These are phyloP conservation scores for Torrubiella hemipterigena DNA, from an alignment of 2,329 filamentous ascomycete species.

Conservation along the genomic window DNA sequence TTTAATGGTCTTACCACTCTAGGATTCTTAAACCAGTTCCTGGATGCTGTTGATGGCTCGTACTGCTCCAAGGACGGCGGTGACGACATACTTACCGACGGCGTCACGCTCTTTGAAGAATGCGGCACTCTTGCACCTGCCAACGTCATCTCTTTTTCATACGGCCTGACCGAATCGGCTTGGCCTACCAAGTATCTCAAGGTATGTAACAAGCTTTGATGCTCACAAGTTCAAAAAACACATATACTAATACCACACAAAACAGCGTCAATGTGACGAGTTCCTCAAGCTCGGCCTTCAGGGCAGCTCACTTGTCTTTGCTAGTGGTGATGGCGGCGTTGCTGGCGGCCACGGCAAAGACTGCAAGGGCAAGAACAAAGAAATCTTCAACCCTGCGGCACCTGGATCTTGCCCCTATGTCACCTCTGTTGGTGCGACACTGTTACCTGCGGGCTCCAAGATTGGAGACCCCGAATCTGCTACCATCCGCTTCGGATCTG, in stretches of 20 bases:
- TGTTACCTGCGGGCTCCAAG: slow-evolving; percentile 25
- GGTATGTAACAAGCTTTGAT: neutral
- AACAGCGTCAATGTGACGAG: slow-evolving; percentile 25
- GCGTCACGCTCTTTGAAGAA: slow-evolving; percentile 32
- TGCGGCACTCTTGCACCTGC: slow-evolving; percentile 14
- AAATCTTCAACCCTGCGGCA: slow-evolving; percentile 20
- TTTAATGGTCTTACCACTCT: slow-evolving; percentile 16
- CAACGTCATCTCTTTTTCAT: slow-evolving; percentile 29
- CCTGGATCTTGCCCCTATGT: slow-evolving; percentile 30
- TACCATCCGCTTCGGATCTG: slow-evolving; percentile 13
- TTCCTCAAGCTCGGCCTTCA: slow-evolving; percentile 33
- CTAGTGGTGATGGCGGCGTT: slow-evolving; percentile 26
- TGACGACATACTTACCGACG: slow-evolving; percentile 25
- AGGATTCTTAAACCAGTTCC: slow-evolving; percentile 30
- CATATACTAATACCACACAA: slow-evolving; percentile 31
- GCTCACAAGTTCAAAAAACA: neutral
- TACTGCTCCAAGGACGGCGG: slow-evolving; percentile 36
- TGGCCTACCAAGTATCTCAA: neutral
- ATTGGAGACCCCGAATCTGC: slow-evolving; percentile 31
- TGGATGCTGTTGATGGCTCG: slow-evolving; percentile 38
- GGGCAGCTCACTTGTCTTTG: slow-evolving; percentile 26
- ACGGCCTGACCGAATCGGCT: slow-evolving; percentile 30
- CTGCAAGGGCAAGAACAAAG: neutral
- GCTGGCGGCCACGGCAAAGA: slow-evolving; percentile 10
- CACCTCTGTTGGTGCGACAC: slow-evolving; percentile 36